Conservation (phyloP, 306 rosid species). For the Gastrolobium bilobum region DNA sequence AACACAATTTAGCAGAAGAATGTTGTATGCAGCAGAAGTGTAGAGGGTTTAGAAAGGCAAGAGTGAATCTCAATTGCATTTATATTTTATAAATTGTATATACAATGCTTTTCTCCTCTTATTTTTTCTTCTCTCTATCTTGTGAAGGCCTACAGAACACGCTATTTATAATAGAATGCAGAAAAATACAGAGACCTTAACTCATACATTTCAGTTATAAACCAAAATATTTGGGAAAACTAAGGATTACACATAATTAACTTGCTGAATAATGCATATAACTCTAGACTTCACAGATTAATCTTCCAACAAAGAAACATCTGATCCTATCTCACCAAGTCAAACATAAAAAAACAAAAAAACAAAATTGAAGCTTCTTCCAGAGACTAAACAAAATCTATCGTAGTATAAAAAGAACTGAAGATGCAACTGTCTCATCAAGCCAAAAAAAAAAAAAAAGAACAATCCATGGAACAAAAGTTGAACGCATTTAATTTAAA, state of each 20-base stretch:
- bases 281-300: background rate
- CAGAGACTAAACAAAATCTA: background rate
- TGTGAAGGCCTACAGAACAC: slow-evolving; percentile 5
- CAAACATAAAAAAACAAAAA: slow-evolving; percentile 30
- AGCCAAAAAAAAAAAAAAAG: background rate
- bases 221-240: background rate
- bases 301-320: slow-evolving; percentile 28
- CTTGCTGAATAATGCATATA: background rate
- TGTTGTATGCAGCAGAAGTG: background rate
- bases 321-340: slow-evolving; percentile 46
- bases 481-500: background rate
- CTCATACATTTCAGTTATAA: background rate
- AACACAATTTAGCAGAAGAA: slow-evolving; percentile 29
- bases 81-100: background rate
- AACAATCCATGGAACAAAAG: slow-evolving; percentile 37
- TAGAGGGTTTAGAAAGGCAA: background rate
- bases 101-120: background rate
- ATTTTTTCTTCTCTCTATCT: background rate
- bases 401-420: background rate
- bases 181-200: background rate
- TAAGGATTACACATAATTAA: background rate
- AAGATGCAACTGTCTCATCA: slow-evolving; percentile 46
- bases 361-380: slow-evolving; percentile 22
- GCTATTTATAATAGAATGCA: background rate
- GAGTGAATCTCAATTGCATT: background rate